Evolutionary conservation across 768 basidiomycete genomes (phyloP), one percentile per base, ranked within the genome.

Genomic region (Naganishia onofrii): DNA sequence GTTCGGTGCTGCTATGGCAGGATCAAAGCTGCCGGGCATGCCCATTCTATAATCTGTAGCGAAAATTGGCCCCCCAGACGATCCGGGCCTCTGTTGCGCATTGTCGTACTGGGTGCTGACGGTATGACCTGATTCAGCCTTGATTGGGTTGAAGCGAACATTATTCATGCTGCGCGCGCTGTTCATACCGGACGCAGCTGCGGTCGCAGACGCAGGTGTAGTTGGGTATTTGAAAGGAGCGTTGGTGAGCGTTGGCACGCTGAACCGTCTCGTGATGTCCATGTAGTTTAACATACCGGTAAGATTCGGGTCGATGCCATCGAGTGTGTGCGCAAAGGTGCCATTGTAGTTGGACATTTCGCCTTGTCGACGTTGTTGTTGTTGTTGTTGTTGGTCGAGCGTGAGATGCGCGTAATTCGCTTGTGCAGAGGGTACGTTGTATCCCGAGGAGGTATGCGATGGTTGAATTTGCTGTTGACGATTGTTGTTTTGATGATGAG

Each of bases 301-400:
- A 29, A 63, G 19, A 44, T 63, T 63, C 21, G 60, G 60, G 60
- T 63, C 60, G 60, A 63, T 63, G 38, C 60, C 69, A 51, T 70
- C 69, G 69, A 70, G 46, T 12, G 69, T 54, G 36, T 70, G 69
- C 3, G 69, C 69, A 34, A 70, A 70, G 5, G 63, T 60, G 63
- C 69, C 69, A n/a, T 57, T 58, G 56, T 69, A 69, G 57, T 48
- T 63, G 28, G 68, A 29, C 5, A 63, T 34, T 36, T 63, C 60
- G 60, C 60, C 42, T n/a, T 63, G 60, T 63, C 60, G 23, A 26
- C 57, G 57, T 17, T 42, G 42, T 42, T 51, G 48, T 51, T 51
- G 48, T n/a, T 26, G 48, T 51, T 51, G 46, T 44, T 60, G 58
- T 23, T 60, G 58, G 7, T 60, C 60, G 23, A 63, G 36, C 13